Base-by-base conservation (phyloP, 2,329 filamentous ascomycete genomes). In the Chaetomiaceae sp. region DNA sequence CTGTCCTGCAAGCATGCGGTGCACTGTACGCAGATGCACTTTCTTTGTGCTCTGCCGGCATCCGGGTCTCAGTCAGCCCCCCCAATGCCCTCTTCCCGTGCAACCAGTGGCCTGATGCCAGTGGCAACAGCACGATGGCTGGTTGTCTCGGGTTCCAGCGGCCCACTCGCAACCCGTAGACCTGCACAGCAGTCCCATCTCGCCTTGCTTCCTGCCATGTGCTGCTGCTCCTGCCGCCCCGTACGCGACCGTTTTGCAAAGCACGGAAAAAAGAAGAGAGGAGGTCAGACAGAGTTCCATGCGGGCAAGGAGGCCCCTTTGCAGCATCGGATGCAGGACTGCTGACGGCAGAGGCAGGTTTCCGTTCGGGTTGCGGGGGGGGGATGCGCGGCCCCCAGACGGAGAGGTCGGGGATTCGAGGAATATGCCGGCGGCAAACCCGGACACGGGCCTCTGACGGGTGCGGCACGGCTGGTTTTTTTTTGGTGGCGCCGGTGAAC, bases 381-480 rank as follows among this genome's bases (percentile, higher is more conserved):
- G 24, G 38, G 17, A 22, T 35, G 26, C 12, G 29, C 24, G 29
- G 20, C 17, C 32, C 44, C 30, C 36, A 19, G n/a, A n/a, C n/a
- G n/a, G n/a, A 34, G 35, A 27, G 22, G 15, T 35, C 15, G 20
- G 36, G 19, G 26, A 20, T 41, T 40, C 26, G 32, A 42, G 11
- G 39, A 30, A 38, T 27, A 40, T 48, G 47, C 47, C 50, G 47
- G 45, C 12, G 39, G 41, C 27, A 26, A 48, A 43, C 20, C 24
- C 22, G 36, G 35, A 44, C 37, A 30, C 33, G 18, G 45, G 35
- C 20, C 15, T 48, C 38, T 29, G 43, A 34, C 42, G 41, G 43
- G 38, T 45, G 38, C 40, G 32, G 47, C 44, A 42, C 27, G 38
- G 33, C 18, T 22, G 41, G 18, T 22, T n/a, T 36, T 26, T 29